These are phyloP conservation scores for Lodderomyces elongisporus DNA, from an alignment of 1,139 yeast species.

Conservation along the genomic window DNA sequence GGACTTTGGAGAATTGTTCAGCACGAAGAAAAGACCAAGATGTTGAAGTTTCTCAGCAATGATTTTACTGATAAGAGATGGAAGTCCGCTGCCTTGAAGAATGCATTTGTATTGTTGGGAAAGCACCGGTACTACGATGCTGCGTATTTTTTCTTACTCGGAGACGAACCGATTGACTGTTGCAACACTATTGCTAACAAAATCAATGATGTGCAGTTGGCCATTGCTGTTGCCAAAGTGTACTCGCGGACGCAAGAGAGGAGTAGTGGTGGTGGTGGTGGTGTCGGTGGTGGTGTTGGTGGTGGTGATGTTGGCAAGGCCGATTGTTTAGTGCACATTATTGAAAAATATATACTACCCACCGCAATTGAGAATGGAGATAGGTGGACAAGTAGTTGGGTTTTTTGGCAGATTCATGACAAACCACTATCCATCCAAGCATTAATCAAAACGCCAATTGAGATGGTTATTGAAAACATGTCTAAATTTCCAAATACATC, in stretches of 20 bases:
- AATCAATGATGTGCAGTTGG: conserved; percentile 62
- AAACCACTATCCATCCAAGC: conserved; percentile 60
- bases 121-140: conserved; percentile 86
- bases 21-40: conserved; percentile 78
- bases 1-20: conserved; percentile 82
- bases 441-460: conserved; percentile 52
- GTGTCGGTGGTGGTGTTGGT: no score
- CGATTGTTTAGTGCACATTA: conserved; percentile 40
- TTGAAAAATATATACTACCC: conserved; percentile 53
- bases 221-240: conserved; percentile 75
- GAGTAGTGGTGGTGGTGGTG: no score
- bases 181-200: conserved; percentile 68
- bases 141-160: conserved; percentile 85
- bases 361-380: conserved; percentile 59
- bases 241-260: conserved; percentile 35
- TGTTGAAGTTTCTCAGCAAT: conserved; percentile 68
- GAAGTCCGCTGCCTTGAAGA: conserved; percentile 84
- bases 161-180: conserved; percentile 70
- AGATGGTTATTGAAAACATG: conserved; percentile 26
- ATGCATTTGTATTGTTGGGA: conserved; percentile 86
- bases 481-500: conserved; percentile 18
- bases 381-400: conserved; percentile 81
- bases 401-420: conserved; percentile 61
- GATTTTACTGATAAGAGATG: conserved; percentile 74
- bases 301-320: conserved; percentile 6